Base-by-base conservation (phyloP, 306 rosid species). In the Quercus cerris region DNA sequence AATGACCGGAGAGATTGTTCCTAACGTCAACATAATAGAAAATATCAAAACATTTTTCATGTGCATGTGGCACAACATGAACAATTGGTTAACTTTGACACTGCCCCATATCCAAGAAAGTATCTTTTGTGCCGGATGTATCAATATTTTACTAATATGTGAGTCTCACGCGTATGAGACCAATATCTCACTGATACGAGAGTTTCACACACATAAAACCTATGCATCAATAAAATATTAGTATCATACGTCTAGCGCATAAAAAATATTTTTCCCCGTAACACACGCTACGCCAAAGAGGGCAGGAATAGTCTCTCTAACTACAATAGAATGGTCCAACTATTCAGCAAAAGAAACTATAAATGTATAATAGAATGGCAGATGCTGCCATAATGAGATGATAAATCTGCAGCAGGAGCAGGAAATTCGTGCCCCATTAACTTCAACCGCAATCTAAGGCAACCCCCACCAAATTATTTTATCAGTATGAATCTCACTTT, bases 61-160 rank as follows among this genome's bases (percentile, higher is more conserved):
- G 0, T 41, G 46, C 46, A 41, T 41, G 46, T 41, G 46, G 3
- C 46, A 41, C 46, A 41, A 41, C 46, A 41, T 41, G 3, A 8
- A 41, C 12, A 41, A 41, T 41, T 2, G 46, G 11, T 41, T 41
- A 41, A 41, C 3, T 8, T 7, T 41, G 46, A 41, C 12, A 2
- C 0, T 41, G 0, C 46, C 0, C 1, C 3, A 8, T 41, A 8
- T 0, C 12, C 46, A 0, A 41, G 3, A 38, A 41, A 8, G 11
- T 41, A 41, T 41, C 3, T 41, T 0, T 0, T 2, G 11, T 7
- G 1, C 46, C 3, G 0, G 0, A 8, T 8, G 0, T 41, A 41
- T 8, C 3, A 38, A 38, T 38, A 38, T 38, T 0, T 38, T 0
- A 38, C 1, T 38, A 38, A 7, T 0, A 38, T 2, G 3, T 38